phyloP scores from a whole-genome alignment of 2,329 filamentous ascomycete species.

The Sordariomycetes sp. region DNA sequence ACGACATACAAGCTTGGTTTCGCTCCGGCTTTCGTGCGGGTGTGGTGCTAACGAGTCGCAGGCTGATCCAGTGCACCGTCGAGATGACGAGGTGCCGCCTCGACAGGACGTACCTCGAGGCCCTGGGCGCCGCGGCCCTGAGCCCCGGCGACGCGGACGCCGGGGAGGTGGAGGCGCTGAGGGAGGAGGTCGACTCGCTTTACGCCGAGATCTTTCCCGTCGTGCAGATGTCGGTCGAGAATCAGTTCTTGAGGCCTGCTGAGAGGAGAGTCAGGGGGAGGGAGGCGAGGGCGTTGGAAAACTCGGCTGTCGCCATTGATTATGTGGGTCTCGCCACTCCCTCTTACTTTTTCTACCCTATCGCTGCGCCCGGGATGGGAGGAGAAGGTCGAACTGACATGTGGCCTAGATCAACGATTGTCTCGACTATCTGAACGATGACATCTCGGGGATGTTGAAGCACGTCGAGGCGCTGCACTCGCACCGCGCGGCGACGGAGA shows the following conservation, averaged over 20 bases:
- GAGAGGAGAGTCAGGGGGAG: slow-evolving; percentile 28
- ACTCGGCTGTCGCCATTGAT: slow-evolving; percentile 30
- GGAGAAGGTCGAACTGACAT: slow-evolving; percentile 9
- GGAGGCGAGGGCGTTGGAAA: slow-evolving; percentile 27
- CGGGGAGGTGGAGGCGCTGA: slow-evolving; percentile 34
- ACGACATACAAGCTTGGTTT: no score
- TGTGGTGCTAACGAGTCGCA: slow-evolving; percentile 9
- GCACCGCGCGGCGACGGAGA: slow-evolving; percentile 24
- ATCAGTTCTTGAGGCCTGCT: slow-evolving; percentile 52
- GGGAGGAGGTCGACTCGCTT: slow-evolving; percentile 55
- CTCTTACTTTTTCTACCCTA: neutral
- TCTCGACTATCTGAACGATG: slow-evolving; percentile 34
- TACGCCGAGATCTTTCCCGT: slow-evolving; percentile 58
- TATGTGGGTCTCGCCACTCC: slow-evolving; percentile 27
- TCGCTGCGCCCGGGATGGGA: neutral
- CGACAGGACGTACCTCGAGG: slow-evolving; percentile 41
- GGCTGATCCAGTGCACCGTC: slow-evolving; percentile 42
- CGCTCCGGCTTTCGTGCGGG: neutral
- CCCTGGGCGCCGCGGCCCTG: slow-evolving; percentile 16
- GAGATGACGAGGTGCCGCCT: slow-evolving; percentile 39
- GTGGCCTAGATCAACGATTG: slow-evolving; percentile 33
- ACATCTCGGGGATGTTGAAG: slow-evolving; percentile 25
- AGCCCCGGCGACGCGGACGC: slow-evolving; percentile 12
- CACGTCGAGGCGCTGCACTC: slow-evolving; percentile 30
- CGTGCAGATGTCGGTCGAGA: slow-evolving; percentile 57